Conservation (phyloP, 768 basidiomycete genomes). For the Rhizopogon vesiculosus region DNA sequence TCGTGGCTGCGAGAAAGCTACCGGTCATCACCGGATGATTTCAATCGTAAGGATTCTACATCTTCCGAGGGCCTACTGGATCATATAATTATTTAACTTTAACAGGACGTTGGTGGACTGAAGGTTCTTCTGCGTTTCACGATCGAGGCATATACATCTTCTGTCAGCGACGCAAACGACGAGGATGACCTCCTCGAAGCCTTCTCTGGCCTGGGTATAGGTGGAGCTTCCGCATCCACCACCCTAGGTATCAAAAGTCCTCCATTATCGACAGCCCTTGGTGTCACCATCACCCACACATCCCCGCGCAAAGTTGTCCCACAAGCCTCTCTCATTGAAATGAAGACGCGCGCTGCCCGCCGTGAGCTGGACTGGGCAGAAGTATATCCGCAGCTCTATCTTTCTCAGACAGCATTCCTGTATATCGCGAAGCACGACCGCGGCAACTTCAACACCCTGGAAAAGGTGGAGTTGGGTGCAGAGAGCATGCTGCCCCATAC, state of each 20-base stretch:
- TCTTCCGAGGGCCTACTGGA: neutral
- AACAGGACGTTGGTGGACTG: constrained; percentile 52
- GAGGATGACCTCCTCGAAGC: constrained; percentile 20
- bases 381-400: constrained; percentile 58
- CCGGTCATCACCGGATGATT: constrained; percentile 60
- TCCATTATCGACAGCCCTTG: constrained; percentile 2
- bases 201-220: constrained; percentile 20
- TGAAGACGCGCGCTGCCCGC: constrained; percentile 26
- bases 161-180: constrained; percentile 1
- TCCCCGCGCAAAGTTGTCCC: constrained; percentile 25
- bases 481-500: constrained; percentile 19
- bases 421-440: constrained; percentile 54
- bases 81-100: neutral
- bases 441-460: constrained; percentile 47
- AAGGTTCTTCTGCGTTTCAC: constrained; percentile 57
- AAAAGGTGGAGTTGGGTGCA: constrained; percentile 39
- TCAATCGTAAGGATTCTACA: constrained; percentile 44
- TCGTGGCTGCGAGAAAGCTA: constrained; percentile 42
- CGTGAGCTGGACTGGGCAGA: constrained; percentile 51
- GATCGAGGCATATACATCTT: constrained; percentile 38
- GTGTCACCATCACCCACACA: constrained; percentile 17
- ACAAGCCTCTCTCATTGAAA: constrained; percentile 31
- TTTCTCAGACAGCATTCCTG: constrained; percentile 62
- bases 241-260: neutral
- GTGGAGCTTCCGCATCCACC: neutral